Evolutionary conservation across 306 rosid genomes (phyloP).

Genomic region (Luffa acutangula): DNA sequence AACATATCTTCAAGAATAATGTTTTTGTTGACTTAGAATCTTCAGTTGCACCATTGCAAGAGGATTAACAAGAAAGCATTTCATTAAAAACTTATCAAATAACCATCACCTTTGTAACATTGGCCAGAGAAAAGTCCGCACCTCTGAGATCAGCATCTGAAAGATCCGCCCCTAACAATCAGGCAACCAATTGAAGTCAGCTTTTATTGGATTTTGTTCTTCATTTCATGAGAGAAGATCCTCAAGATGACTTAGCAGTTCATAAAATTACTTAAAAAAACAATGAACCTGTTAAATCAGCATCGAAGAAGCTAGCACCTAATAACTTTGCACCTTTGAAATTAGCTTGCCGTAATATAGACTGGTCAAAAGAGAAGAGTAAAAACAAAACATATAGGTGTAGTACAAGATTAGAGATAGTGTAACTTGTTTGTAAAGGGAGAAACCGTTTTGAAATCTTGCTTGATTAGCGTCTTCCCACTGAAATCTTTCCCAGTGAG

Average conservation of each 20-base stretch:
- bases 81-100: neutral
- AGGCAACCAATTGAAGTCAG: neutral
- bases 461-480: slow-evolving; percentile 76
- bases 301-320: slow-evolving; percentile 93
- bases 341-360: slow-evolving; percentile 74
- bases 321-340: slow-evolving; percentile 79
- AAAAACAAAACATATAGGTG: neutral
- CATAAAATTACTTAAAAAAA: neutral
- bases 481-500: slow-evolving; percentile 80
- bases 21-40: neutral
- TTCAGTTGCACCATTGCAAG: slow-evolving; percentile 1
- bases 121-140: slow-evolving; percentile 86
- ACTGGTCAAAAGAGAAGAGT: slow-evolving; percentile 31
- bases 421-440: neutral
- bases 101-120: slow-evolving; percentile 66
- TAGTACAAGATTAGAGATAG: neutral
- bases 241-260: neutral
- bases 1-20: neutral
- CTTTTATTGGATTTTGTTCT: neutral
- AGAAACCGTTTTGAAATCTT: slow-evolving; percentile 90
- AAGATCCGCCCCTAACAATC: slow-evolving; percentile 69
- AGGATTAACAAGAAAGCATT: neutral
- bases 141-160: slow-evolving; percentile 86
- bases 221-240: neutral
- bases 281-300: slow-evolving; percentile 71